phyloP scores from a whole-genome alignment of 371 early-diverging fungal species.

The Mortierella sp. region DNA sequence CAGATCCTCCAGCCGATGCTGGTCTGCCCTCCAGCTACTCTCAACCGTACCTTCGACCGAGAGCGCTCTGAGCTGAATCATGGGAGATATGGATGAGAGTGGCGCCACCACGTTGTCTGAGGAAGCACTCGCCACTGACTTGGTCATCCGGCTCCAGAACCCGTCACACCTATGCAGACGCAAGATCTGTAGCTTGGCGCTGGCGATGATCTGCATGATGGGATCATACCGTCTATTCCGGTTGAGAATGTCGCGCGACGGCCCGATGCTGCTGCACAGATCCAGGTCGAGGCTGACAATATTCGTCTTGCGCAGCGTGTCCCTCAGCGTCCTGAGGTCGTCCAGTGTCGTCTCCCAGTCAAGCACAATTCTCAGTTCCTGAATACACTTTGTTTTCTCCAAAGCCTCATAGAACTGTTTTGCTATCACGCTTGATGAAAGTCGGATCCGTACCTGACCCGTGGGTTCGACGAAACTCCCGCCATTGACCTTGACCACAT shows the following conservation, averaged over 20 bases:
- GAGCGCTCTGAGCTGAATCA: conserved; percentile 12
- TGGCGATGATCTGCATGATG: conserved; percentile 32
- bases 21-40: conserved; percentile 28
- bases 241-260: conserved; percentile 29
- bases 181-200: conserved; percentile 22
- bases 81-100: too few species aligned
- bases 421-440: conserved; percentile 13
- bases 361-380: conserved; percentile 23
- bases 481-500: conserved; percentile 15
- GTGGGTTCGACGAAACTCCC: conserved; percentile 25
- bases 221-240: conserved; percentile 30
- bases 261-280: conserved; percentile 19
- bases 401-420: conserved; percentile 36
- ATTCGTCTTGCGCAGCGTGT: conserved; percentile 23
- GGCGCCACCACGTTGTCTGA: too few species aligned
- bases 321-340: conserved; percentile 24
- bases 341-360: conserved; percentile 35
- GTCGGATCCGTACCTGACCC: conserved; percentile 17
- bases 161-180: conserved; percentile 23
- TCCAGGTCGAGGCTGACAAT: conserved; percentile 24
- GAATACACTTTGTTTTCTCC: conserved; percentile 25
- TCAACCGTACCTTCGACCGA: conserved; percentile 27
- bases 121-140: neutral
- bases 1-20: conserved; percentile 18
- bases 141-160: conserved; percentile 33